Evolutionary conservation across 495 filamentous ascomycete species (phyloP).

Genomic region (Hypoxylon cercidicola): DNA sequence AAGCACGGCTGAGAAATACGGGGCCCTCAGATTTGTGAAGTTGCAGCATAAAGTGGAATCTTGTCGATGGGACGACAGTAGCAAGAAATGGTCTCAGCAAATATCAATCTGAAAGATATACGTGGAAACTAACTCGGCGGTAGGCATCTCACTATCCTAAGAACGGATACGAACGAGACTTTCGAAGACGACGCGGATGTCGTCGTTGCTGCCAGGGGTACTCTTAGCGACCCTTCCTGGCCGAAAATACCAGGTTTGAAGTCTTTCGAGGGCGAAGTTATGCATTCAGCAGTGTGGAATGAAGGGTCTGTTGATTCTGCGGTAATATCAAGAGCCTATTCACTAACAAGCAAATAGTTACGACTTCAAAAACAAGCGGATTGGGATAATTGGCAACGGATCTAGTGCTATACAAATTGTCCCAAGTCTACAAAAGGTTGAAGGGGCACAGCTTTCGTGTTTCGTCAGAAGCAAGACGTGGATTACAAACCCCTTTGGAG

Average conservation of each 20-base stretch:
- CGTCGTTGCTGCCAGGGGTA: conserved; percentile 71
- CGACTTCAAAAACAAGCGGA: conserved; percentile 60
- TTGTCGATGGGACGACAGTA: conserved; percentile 64
- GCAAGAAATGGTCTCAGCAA: conserved; percentile 63
- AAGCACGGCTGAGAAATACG: conserved; percentile 67
- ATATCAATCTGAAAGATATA: background rate
- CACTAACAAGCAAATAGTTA: conserved; percentile 48
- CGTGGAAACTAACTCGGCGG: background rate
- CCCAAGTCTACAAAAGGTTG: conserved; percentile 67
- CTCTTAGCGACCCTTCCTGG: conserved; percentile 68
- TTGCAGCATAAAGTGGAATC: conserved; percentile 51
- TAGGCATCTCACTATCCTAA: conserved; percentile 36
- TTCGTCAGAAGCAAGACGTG: conserved; percentile 78
- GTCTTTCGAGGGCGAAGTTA: conserved; percentile 63
- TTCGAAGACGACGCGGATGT: conserved; percentile 62
- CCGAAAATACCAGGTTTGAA: conserved; percentile 68
- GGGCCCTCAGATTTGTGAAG: conserved; percentile 61
- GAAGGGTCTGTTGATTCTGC: conserved; percentile 21
- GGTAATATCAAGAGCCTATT: background rate
- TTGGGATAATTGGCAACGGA: conserved; percentile 66
- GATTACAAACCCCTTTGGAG: conserved; percentile 60
- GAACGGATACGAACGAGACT: conserved; percentile 45
- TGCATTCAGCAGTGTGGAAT: conserved; percentile 67
- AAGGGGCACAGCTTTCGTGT: conserved; percentile 65
- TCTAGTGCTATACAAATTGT: conserved; percentile 79